These are phyloP conservation scores for Bimuria novae-zelandiae DNA, from an alignment of 2,329 filamentous ascomycete genomes.

Conservation along the genomic window DNA sequence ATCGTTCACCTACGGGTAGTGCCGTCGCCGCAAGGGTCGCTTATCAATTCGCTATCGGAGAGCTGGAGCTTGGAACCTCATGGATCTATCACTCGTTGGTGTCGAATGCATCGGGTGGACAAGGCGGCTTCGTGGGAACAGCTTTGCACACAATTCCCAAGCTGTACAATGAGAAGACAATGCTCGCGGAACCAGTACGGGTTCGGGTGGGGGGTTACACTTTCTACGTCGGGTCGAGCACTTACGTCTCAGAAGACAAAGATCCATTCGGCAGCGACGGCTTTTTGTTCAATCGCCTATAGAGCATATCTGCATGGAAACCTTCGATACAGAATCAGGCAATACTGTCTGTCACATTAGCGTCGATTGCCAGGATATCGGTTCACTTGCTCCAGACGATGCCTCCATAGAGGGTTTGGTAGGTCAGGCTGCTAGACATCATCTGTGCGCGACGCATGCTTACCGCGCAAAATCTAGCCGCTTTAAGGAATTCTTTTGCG, in stretches of 20 bases:
- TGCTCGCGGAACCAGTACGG: constrained; percentile 8
- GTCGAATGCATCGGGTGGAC: constrained; percentile 16
- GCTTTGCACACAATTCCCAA: constrained; percentile 14
- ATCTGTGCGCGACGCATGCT: no score
- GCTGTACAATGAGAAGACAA: constrained; percentile 9
- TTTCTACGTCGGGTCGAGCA: constrained; percentile 19
- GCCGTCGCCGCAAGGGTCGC: constrained; percentile 39
- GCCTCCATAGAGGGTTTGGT: no score
- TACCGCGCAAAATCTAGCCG: no score
- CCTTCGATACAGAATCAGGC: no score
- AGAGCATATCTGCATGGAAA: no score
- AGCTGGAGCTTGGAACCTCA: constrained; percentile 13
- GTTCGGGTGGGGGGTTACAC: constrained; percentile 21
- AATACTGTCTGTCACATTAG: no score
- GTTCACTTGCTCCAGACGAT: no score
- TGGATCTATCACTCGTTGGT: constrained; percentile 28
- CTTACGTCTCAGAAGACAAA: constrained; percentile 17
- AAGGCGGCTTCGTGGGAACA: constrained; percentile 18
- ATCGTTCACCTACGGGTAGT: constrained; percentile 48
- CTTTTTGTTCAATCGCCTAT: constrained; percentile 17
- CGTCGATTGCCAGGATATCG: no score
- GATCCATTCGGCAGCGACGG: constrained; percentile 16
- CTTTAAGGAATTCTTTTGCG: no score
- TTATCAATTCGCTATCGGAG: constrained; percentile 19
- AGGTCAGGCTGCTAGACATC: no score